A percentile compares a stretch with the other conserved stretches of the same genome.
Conservation (phyloP, 306 rosid genomes). For the Quercus suber region DNA sequence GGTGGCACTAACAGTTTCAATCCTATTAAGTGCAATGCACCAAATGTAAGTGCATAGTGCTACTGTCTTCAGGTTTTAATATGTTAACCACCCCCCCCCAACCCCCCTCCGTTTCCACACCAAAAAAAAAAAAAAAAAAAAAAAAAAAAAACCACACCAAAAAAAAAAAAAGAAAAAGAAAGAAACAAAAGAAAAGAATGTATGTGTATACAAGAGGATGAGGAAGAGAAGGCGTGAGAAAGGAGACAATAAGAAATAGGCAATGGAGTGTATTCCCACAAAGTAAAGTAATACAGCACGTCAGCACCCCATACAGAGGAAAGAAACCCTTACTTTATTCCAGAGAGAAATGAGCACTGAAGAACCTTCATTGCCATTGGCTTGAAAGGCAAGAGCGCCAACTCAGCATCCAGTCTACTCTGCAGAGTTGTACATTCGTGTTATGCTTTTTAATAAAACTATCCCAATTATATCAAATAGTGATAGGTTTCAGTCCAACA, state of each 20-base stretch:
- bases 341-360: slow-evolving; percentile 71
- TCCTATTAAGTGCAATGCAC: not conserved
- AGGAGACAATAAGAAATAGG: not conserved
- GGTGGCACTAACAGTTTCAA: not conserved
- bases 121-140: too few relatives aligned
- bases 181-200: not conserved
- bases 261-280: not conserved
- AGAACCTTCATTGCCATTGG: slow-evolving; percentile 82
- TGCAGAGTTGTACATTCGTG: slow-evolving; percentile 26
- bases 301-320: not conserved
- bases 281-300: not conserved
- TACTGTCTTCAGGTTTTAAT: not conserved
- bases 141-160: too few relatives aligned
- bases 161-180: too few relatives aligned
- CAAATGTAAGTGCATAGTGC: not conserved
- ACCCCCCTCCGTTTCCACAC: too few relatives aligned
- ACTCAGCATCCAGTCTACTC: slow-evolving; percentile 60
- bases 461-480: not conserved
- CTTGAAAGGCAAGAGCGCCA: slow-evolving; percentile 74
- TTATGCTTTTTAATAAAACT: slow-evolving; percentile 4
- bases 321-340: slow-evolving; percentile 56
- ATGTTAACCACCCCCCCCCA: not conserved
- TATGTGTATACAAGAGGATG: not conserved
- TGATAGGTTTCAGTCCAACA: slow-evolving; percentile 8
- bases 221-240: not conserved